Conservation (phyloP, 1,139 yeast species). For the Yamadazyma friedrichii region DNA sequence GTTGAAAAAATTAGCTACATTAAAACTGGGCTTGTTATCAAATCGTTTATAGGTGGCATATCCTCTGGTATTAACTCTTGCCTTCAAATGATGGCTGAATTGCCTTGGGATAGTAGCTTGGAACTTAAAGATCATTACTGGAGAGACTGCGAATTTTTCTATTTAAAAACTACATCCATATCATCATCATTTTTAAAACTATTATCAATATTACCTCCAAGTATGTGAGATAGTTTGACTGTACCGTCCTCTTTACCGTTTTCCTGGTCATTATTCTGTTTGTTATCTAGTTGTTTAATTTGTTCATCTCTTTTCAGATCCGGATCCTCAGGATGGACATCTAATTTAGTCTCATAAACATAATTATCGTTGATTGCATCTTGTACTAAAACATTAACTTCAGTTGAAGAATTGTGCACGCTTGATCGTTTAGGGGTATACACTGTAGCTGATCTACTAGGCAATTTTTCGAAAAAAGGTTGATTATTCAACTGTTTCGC, state of each 20-base stretch:
- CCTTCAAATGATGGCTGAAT: background rate
- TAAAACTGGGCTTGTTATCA: conserved; percentile 14
- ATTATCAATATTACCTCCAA: conserved; percentile 14
- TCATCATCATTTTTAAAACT: conserved; percentile 13
- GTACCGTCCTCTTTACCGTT: background rate
- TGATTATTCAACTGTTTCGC: conserved; percentile 43
- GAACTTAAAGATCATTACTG: background rate
- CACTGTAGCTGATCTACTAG: conserved; percentile 30
- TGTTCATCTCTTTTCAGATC: background rate
- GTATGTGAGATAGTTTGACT: conserved; percentile 10
- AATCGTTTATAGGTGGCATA: conserved; percentile 24
- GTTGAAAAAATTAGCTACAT: conserved; percentile 14
- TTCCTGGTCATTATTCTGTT: background rate
- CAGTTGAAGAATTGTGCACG: conserved; percentile 22
- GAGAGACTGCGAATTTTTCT: conserved; percentile 1
- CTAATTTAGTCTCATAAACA: conserved; percentile 16
- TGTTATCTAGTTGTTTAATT: background rate
- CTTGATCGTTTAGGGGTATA: conserved; percentile 15
- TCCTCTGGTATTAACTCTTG: conserved; percentile 1
- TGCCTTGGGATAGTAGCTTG: background rate
- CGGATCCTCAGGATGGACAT: background rate
- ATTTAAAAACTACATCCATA: conserved; percentile 15
- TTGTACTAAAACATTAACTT: conserved; percentile 20
- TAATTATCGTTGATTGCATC: conserved; percentile 37
- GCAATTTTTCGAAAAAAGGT: conserved; percentile 36